Conservation (phyloP, 2,329 filamentous ascomycete genomes). For the Fusarium subglutinans region DNA sequence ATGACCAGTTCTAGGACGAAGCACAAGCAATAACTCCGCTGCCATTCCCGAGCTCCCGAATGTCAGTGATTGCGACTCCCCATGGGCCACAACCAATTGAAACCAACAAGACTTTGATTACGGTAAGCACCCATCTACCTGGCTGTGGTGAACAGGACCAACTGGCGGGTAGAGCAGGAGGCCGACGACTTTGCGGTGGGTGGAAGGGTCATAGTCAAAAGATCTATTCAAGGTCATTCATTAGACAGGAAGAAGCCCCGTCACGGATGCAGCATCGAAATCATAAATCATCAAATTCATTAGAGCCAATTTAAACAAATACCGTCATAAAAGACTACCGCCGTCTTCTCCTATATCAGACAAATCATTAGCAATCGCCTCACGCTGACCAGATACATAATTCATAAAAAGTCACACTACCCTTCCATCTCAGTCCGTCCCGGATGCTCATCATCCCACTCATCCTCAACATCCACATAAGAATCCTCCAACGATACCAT, state of each 20-base stretch:
- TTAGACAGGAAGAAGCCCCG: too few relatives aligned
- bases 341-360: neutral
- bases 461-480: conserved; percentile 33
- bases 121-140: neutral
- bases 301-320: neutral
- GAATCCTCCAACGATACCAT: conserved; percentile 8
- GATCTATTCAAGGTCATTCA: too few relatives aligned
- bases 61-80: neutral
- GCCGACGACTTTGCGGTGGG: too few relatives aligned
- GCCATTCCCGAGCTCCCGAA: neutral
- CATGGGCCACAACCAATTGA: neutral
- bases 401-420: neutral
- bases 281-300: neutral
- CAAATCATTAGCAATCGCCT: neutral
- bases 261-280: fast-evolving
- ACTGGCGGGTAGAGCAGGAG: too few relatives aligned
- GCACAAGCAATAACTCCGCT: neutral
- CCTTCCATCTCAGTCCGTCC: conserved; percentile 31
- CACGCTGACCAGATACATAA: neutral
- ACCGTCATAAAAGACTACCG: neutral
- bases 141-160: fast-evolving
- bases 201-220: too few relatives aligned
- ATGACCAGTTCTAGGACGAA: neutral
- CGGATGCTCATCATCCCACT: conserved; percentile 27
- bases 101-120: neutral